A percentile compares a stretch with the other conserved stretches of the same genome.
phyloP scores from a whole-genome alignment of 2,329 filamentous ascomycete species.

The Aspergillus sp. region DNA sequence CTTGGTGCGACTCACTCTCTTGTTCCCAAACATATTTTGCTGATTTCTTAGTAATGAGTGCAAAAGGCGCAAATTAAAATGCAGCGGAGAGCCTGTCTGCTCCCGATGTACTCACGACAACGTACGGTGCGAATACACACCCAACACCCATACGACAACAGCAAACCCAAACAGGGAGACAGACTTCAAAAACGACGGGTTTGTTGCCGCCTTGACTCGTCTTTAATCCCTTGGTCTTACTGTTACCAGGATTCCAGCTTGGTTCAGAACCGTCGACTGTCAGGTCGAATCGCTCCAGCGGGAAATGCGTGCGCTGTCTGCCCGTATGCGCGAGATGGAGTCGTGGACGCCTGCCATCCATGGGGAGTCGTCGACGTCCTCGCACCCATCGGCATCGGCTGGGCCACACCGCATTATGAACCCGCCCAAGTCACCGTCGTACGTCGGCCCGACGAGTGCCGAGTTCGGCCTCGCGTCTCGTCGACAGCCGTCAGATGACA shows the following conservation, averaged over 20 bases:
- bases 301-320: slow-evolving; percentile 22
- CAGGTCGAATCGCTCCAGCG: slow-evolving; percentile 19
- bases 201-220: not conserved
- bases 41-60: slow-evolving; percentile 53
- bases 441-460: slow-evolving; percentile 27
- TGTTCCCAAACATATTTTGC: not conserved
- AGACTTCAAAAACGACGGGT: slow-evolving; percentile 14
- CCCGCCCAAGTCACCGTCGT: slow-evolving; percentile 23
- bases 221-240: not conserved
- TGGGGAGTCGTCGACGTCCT: slow-evolving; percentile 4
- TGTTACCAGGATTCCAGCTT: slow-evolving; percentile 7
- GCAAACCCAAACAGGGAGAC: slow-evolving; percentile 3
- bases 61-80: slow-evolving; percentile 67
- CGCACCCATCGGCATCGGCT: slow-evolving; percentile 4
- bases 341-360: slow-evolving; percentile 8
- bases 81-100: slow-evolving; percentile 60
- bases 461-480: slow-evolving; percentile 23
- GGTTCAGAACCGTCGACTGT: slow-evolving; percentile 18
- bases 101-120: slow-evolving; percentile 54
- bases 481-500: slow-evolving; percentile 7
- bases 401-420: slow-evolving; percentile 22
- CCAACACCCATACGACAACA: slow-evolving; percentile 45
- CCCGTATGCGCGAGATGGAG: slow-evolving; percentile 20
- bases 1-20: slow-evolving; percentile 17
- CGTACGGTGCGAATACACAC: slow-evolving; percentile 55